phyloP scores from a whole-genome alignment of 2,329 filamentous ascomycete genomes.

The Cordyceps militaris region DNA sequence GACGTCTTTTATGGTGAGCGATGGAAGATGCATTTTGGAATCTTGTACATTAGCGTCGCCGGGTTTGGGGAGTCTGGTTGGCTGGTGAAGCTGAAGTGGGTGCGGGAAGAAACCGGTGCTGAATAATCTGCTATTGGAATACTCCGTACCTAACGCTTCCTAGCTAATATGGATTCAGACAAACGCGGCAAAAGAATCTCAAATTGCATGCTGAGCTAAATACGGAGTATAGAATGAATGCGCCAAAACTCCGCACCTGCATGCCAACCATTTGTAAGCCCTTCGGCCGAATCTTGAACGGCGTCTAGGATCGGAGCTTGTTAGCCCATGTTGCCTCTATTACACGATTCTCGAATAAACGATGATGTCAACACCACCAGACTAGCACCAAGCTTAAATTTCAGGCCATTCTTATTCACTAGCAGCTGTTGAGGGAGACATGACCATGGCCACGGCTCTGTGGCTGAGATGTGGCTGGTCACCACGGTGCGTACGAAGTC shows the following conservation, averaged over 20 bases:
- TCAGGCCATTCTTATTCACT: too few relatives aligned
- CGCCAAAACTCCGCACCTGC: background rate
- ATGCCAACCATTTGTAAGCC: background rate
- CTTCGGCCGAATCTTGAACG: background rate
- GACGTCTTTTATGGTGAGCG: slow-evolving; percentile 11
- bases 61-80: background rate
- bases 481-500: too few relatives aligned
- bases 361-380: slow-evolving; percentile 1
- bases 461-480: too few relatives aligned
- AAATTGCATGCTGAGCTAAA: background rate
- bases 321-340: background rate
- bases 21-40: slow-evolving; percentile 9
- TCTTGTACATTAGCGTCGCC: slow-evolving; percentile 3
- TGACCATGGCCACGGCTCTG: too few relatives aligned
- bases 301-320: background rate
- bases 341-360: background rate
- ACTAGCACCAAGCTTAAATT: background rate
- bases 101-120: background rate
- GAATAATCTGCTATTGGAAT: too few relatives aligned
- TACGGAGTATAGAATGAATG: too few relatives aligned
- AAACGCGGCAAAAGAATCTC: background rate
- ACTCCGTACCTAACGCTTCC: too few relatives aligned
- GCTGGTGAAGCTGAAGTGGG: background rate
- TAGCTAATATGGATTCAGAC: too few relatives aligned
- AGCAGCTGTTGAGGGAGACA: too few relatives aligned